Base-by-base conservation (phyloP, 805 yeast genomes). In the Starmera quercuum region DNA sequence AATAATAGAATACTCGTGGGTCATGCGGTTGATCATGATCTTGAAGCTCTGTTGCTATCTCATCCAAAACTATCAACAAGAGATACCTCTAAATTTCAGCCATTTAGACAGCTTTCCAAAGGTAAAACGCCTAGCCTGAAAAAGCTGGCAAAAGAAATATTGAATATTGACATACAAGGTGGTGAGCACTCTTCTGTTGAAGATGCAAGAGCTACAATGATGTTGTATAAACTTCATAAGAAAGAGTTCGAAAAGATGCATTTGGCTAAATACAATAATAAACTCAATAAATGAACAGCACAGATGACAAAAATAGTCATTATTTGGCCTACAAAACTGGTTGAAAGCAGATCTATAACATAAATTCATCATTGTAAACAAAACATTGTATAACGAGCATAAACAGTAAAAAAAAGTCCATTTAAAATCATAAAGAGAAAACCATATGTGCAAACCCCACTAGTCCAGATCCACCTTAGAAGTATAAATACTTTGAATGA, bases 161-260 rank as follows among this genome's bases (percentile, higher is more conserved):
- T 85, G 24, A 64, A 70, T 2, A 35, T 70, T 2, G 77, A 73
- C 8, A 83, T 87, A 37, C 95, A 87, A 55, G 61, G 60, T 1
- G 85, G 79, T 1, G 69, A 75, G 40, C 96, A 88, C 60, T 81
- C 92, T 4, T 84, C 95, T 0, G 84, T 87, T 1, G 95, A 85
- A 51, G 97, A 87, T 61, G 95, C 96, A 0, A 73, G 74, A 48
- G 88, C 88, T 1, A 78, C 95, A 0, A 88, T 87, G 95, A 54
- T 78, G 39, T 56, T 87, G n/a, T 87, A 76, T 50, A 69, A 83
- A 39, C 50, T 71, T 33, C 70, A 73, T 41, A 78, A 73, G 49
- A 64, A 61, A 34, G 84, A 73, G 34, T 78, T 83, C 48, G 92
- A 79, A 43, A 59, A 58, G 29, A 31, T 52, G 3, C 56, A 57